Base-by-base conservation (phyloP, 2,329 filamentous ascomycete genomes). In the Microcyclospora tardicrescens region DNA sequence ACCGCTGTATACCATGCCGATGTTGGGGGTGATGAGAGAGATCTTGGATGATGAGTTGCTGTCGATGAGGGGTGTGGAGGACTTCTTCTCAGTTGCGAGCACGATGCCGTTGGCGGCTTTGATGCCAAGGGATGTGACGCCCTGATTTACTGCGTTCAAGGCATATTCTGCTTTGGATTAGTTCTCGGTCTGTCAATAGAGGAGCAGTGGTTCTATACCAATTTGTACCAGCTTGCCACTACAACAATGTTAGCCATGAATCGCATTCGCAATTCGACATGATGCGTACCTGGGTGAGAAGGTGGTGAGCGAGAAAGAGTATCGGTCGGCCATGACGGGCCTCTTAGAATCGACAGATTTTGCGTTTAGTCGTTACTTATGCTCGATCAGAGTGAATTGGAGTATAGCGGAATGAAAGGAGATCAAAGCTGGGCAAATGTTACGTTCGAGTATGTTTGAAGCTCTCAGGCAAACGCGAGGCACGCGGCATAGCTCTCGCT, bases 171-270 rank as follows among this genome's bases (percentile, higher is more conserved):
- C 16, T 16, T 16, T 33, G 36, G 33, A 34, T 27, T 35, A 34
- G 16, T 6, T 14, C 5, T 30, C 10, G 29, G 37, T 49, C 40
- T 49, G n/a, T 45, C 34, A 28, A 9, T 36, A 16, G 5, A 10
- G 24, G 13, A 34, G 10, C 28, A 33, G 36, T 27, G 28, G 16
- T n/a, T 16, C 28, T 33, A 53, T 72, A 84, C 89, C 89, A 68
- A 98, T 96, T 70, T 98, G 91, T 51, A 96, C 89, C 70, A 98
- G 81, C 73, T 98, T 98, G 63, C 91, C 91, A 66, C 91, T 96
- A 54, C 54, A 45, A 42, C 35, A 45, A 43, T 52, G 61, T 77
- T 64, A 75, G 69, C 36, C 36, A 41, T 43, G 19, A 33, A 15
- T 16, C 13, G 19, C 19, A 24, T 24, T 24, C 19, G 8, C 19